Evolutionary conservation across 1,139 yeast genomes (phyloP).

Genomic region (Candida neerlandica): DNA sequence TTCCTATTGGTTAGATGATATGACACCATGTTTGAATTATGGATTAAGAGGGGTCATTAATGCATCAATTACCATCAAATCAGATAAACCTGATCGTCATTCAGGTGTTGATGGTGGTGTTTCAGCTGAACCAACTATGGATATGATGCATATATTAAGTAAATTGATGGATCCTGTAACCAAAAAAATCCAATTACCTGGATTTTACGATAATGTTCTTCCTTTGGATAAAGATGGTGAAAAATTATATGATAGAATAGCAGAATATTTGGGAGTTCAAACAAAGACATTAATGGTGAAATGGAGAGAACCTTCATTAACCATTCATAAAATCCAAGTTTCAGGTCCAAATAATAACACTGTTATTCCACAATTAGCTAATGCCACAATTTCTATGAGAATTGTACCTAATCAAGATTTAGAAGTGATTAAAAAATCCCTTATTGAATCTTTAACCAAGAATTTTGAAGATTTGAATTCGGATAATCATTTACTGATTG

Average conservation of each 20-base stretch:
- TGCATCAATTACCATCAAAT: constrained; percentile 67
- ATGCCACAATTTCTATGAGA: constrained; percentile 77
- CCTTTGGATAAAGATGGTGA: constrained; percentile 60
- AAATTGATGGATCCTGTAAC: constrained; percentile 56
- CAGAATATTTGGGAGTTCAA: constrained; percentile 39
- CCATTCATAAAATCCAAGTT: constrained; percentile 83
- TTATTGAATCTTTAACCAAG: constrained; percentile 48
- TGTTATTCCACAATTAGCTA: constrained; percentile 81
- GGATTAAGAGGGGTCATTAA: constrained; percentile 92
- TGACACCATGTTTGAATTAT: constrained; percentile 87
- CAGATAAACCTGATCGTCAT: constrained; percentile 85
- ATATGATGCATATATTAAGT: constrained; percentile 71
- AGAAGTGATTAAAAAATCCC: constrained; percentile 52
- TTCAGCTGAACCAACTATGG: constrained; percentile 85
- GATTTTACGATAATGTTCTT: constrained; percentile 67
- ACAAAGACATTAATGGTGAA: constrained; percentile 67
- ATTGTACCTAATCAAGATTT: constrained; percentile 88
- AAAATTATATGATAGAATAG: constrained; percentile 63
- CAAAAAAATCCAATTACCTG: constrained; percentile 66
- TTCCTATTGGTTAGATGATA: constrained; percentile 92
- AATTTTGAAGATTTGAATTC: constrained; percentile 46
- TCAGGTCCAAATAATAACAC: constrained; percentile 92
- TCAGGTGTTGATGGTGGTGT: constrained; percentile 98
- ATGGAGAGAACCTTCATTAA: constrained; percentile 91
- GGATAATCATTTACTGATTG: constrained; percentile 59